Conservation (phyloP, 768 basidiomycete species). For the Rhodosporidiobolus sp. region DNA sequence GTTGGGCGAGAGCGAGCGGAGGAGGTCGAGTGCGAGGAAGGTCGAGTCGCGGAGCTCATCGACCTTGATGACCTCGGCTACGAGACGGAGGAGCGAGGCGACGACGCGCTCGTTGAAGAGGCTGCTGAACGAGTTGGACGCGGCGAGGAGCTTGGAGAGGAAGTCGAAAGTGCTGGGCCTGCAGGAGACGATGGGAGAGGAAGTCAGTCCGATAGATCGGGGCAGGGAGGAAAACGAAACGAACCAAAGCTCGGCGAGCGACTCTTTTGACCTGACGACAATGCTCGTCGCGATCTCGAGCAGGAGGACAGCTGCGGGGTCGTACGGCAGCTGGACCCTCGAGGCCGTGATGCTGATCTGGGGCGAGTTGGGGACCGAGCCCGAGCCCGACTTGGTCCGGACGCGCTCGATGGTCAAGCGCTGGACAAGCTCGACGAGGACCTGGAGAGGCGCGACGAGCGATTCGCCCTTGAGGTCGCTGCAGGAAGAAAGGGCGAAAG, state of each 20-base stretch:
- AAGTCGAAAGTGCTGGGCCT: conserved; percentile 97
- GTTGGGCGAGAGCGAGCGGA: conserved; percentile 70
- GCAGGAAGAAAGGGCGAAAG: not conserved
- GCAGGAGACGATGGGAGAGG: not conserved
- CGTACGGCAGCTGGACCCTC: conserved; percentile 68
- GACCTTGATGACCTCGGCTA: conserved; percentile 77
- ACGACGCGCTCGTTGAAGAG: conserved; percentile 91
- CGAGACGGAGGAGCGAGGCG: conserved; percentile 79
- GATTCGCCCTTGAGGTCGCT: conserved; percentile 78
- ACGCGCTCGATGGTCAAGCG: conserved; percentile 73
- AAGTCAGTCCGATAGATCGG: not conserved
- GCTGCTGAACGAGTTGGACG: conserved; percentile 77
- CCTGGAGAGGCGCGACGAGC: conserved; percentile 75
- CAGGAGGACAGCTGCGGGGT: conserved; percentile 90
- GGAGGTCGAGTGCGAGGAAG: conserved; percentile 85
- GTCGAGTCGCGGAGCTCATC: conserved; percentile 84
- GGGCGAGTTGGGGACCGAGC: conserved; percentile 23
- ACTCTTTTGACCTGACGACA: conserved; percentile 67
- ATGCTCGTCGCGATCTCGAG: conserved; percentile 93
- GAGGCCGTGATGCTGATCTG: conserved; percentile 25
- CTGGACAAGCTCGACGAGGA: conserved; percentile 85
- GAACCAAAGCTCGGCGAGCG: conserved; percentile 85
- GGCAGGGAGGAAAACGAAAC: conserved; percentile 41
- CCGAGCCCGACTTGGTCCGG: conserved; percentile 13
- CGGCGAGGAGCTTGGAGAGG: conserved; percentile 71